phyloP scores from a whole-genome alignment of 805 yeast species.

The Yamadazyma akitaensis region DNA sequence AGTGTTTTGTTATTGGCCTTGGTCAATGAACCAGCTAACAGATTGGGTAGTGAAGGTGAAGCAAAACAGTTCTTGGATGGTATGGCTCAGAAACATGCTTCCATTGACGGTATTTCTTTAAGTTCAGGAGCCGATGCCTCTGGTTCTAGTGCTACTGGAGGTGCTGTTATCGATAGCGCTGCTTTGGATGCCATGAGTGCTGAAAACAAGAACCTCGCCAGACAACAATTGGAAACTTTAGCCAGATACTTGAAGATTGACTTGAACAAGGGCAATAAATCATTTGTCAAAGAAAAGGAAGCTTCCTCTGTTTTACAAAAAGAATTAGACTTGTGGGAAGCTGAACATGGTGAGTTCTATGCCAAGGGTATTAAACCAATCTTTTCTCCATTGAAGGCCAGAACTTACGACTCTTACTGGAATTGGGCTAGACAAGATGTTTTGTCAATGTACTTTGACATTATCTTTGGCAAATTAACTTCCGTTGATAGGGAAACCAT shows the following conservation, averaged over 20 bases:
- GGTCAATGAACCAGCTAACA: constrained; percentile 85
- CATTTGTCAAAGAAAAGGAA: constrained; percentile 77
- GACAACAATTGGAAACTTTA: constrained; percentile 81
- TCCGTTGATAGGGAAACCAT: constrained; percentile 95
- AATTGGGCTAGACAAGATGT: constrained; percentile 99
- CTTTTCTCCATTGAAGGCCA: constrained; percentile 88
- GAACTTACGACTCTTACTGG: constrained; percentile 97
- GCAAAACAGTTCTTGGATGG: constrained; percentile 88
- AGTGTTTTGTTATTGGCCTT: constrained; percentile 78
- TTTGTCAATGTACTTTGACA: constrained; percentile 88
- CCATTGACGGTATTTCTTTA: constrained; percentile 74
- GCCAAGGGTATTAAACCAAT: constrained; percentile 88
- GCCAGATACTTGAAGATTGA: constrained; percentile 95
- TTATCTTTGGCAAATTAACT: constrained; percentile 88
- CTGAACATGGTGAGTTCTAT: constrained; percentile 83
- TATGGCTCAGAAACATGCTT: constrained; percentile 80
- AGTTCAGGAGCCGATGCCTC: constrained; percentile 59
- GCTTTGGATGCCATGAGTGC: constrained; percentile 82
- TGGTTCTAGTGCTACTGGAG: constrained; percentile 62
- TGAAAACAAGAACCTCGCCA: constrained; percentile 66
- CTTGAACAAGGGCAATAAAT: constrained; percentile 85
- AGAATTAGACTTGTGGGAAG: constrained; percentile 88
- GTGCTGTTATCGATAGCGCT: constrained; percentile 90
- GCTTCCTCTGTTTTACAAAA: constrained; percentile 79
- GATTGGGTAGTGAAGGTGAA: constrained; percentile 82